Percentiles rank a stretch among this genome's conserved stretches.
These are phyloP conservation scores for Trichoderma simmonsii DNA, from an alignment of 2,329 filamentous ascomycete species.

Conservation along the genomic window DNA sequence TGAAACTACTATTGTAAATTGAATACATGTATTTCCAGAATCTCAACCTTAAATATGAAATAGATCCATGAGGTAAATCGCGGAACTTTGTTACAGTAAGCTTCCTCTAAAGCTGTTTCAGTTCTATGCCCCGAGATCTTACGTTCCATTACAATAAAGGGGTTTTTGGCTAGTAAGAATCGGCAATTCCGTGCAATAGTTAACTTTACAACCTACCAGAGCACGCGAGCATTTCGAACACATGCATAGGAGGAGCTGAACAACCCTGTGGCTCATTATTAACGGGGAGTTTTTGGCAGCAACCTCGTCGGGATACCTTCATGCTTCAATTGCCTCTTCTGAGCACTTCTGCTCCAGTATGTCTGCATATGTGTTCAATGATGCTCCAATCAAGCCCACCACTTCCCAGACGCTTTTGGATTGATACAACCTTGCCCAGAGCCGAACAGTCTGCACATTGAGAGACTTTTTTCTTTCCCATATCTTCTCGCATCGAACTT, in stretches of 20 bases:
- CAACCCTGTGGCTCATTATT: background rate
- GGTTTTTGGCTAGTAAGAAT: background rate
- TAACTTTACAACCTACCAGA: background rate
- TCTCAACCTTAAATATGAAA: background rate
- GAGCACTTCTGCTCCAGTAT: background rate
- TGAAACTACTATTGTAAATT: background rate
- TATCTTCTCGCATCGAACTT: background rate
- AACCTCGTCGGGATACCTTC: background rate
- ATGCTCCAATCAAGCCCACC: background rate
- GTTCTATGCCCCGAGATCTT: background rate
- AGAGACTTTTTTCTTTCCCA: background rate
- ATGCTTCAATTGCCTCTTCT: background rate
- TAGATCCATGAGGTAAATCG: background rate
- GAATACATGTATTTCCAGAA: background rate
- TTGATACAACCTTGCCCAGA: background rate
- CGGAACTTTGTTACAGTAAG: background rate
- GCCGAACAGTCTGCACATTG: background rate
- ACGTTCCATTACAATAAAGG: background rate
- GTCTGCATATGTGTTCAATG: background rate
- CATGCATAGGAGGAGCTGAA: background rate
- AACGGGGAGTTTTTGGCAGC: background rate
- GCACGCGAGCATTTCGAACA: background rate
- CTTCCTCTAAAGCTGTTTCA: background rate
- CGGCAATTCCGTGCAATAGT: background rate
- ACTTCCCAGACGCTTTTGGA: background rate